Evolutionary conservation across 202 grass and related monocot species (phyloP), one percentile per base, ranked within the genome.

Genomic region (Musa balbisiana): DNA sequence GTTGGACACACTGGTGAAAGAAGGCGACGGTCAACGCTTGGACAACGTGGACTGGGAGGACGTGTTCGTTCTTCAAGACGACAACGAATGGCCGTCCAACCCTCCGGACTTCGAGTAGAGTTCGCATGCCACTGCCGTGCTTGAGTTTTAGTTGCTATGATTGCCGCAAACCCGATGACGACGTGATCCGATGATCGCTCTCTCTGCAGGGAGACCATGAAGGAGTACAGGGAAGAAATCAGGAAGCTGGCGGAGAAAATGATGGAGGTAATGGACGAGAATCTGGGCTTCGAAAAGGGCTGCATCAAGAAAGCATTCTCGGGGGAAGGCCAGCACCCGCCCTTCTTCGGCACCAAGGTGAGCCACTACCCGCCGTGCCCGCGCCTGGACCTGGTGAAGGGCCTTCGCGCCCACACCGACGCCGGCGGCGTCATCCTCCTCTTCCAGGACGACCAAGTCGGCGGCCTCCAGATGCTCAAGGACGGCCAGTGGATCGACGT

Each of bases 331-430:
- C 82, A 89, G 27, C 73, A 84, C 12, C 75, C 89, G 55, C 72
- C 90, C 0, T 93, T 93, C 79, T 97, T 89, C 59, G 93, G 90
- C 69, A 97, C 90, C 76, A 97, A 97, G 87, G 90, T 97, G 24
- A 91, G 90, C 86, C 93, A 97, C 84, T 97, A 97, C 86, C 90
- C 90, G 14, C 84, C 90, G 6, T 97, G 93, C 81, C 90, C 84
- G 10, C 86, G 86, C 22, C 88, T 80, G 33, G 90, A 97, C 25
- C 73, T 93, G 11, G 72, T 93, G 52, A 75, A 82, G 51, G 93
- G 93, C 25, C 88, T 97, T 26, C 88, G 93, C 11, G 82, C 90
- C 11, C 93, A 93, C 84, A 97, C 93, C 10, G 90, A 97, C 75
- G 90, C 90, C 55, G 93, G 93, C 4, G 90, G 90, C 58, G 80